Evolutionary conservation across 108 stramenopile species (phyloP).

Genomic region (Skeletonema menzelii): DNA sequence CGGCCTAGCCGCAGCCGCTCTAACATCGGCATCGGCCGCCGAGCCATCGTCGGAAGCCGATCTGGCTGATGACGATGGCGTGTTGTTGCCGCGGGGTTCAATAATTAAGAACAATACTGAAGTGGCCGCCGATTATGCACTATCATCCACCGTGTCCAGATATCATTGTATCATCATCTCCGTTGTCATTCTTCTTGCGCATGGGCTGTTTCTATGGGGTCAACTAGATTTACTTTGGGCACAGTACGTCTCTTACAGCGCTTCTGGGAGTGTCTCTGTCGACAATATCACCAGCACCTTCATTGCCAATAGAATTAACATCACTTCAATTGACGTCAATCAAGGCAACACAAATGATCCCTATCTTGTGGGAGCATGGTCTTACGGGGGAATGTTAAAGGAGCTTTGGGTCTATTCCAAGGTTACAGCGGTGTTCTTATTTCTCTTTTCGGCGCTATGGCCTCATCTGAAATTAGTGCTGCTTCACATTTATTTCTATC

Average conservation of each 20-base stretch:
- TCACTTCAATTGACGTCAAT: not conserved
- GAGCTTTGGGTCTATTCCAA: not conserved
- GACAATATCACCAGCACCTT: not conserved
- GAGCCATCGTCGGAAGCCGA: too few species aligned
- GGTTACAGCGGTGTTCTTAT: not conserved
- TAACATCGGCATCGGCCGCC: not conserved
- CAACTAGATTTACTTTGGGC: conserved; percentile 4
- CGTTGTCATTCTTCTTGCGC: conserved; percentile 2
- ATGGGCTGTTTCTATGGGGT: conserved; percentile 11
- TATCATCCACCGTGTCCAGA: conserved; percentile 5
- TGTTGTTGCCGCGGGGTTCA: not conserved
- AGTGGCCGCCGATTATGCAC: not conserved
- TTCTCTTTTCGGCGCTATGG: not conserved
- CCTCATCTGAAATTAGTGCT: not conserved
- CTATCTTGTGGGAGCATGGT: not conserved
- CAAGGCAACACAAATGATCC: not conserved
- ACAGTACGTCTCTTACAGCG: not conserved
- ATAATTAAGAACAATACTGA: not conserved
- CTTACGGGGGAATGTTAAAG: not conserved
- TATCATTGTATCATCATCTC: not conserved
- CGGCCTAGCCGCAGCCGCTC: not conserved
- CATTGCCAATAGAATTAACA: not conserved
- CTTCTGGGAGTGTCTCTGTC: not conserved
- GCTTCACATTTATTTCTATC: not conserved
- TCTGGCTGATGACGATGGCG: not conserved